A percentile compares a stretch with the other conserved stretches of the same genome.
Conservation (phyloP, 768 basidiomycete species). For the Mycena galericulata region DNA sequence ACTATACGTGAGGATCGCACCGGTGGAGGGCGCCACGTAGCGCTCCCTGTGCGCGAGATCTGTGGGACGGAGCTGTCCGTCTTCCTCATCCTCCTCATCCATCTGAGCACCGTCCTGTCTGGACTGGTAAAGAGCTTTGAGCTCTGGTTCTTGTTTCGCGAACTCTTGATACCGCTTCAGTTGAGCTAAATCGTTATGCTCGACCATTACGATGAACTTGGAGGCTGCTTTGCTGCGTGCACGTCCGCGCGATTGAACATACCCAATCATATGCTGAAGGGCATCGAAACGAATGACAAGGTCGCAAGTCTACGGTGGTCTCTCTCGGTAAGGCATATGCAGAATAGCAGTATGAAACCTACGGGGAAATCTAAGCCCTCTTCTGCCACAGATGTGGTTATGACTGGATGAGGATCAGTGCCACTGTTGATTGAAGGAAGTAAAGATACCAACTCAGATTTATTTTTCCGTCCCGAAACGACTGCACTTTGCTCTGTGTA, state of each 20-base stretch:
- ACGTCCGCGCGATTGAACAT: slow-evolving; percentile 90
- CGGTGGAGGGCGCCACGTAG: slow-evolving; percentile 77
- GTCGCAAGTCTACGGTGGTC: slow-evolving; percentile 73
- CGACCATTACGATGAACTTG: slow-evolving; percentile 86
- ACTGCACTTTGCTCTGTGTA: slow-evolving; percentile 70
- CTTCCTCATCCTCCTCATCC: slow-evolving; percentile 55
- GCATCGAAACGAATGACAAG: slow-evolving; percentile 89
- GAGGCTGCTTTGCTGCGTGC: slow-evolving; percentile 80
- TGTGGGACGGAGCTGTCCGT: slow-evolving; percentile 57
- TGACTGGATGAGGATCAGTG: slow-evolving; percentile 54
- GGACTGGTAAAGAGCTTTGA: slow-evolving; percentile 71
- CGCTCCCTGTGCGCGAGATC: slow-evolving; percentile 79
- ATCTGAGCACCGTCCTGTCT: slow-evolving; percentile 57
- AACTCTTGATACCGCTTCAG: slow-evolving; percentile 70
- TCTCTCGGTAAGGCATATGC: background rate
- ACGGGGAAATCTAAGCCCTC: slow-evolving; percentile 94
- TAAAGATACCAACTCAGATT: slow-evolving; percentile 69
- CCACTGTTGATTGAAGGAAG: slow-evolving; percentile 10
- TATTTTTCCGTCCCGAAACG: slow-evolving; percentile 73
- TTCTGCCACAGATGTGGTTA: slow-evolving; percentile 91
- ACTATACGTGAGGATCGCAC: slow-evolving; percentile 85
- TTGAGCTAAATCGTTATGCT: slow-evolving; percentile 66
- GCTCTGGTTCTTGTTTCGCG: slow-evolving; percentile 69
- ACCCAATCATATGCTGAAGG: slow-evolving; percentile 85
- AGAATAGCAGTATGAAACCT: slow-evolving; percentile 35